These are phyloP conservation scores for Tetracladium marchalianum DNA, from an alignment of 495 filamentous ascomycete species.

Conservation along the genomic window DNA sequence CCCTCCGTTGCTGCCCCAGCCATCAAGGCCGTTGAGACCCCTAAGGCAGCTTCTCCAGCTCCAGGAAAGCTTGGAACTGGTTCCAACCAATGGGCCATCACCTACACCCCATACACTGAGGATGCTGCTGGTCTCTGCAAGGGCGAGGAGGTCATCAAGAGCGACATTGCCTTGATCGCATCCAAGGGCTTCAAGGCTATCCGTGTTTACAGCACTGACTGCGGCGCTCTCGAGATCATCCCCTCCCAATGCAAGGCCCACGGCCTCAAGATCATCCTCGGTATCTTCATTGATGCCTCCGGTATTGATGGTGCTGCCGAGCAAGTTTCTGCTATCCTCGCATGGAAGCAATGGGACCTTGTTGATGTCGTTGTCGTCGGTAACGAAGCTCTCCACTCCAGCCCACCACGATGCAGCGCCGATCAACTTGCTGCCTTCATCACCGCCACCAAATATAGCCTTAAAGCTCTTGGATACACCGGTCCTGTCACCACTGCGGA, in stretches of 20 bases:
- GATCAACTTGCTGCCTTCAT: constrained; percentile 61
- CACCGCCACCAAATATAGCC: constrained; percentile 35
- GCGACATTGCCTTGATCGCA: constrained; percentile 61
- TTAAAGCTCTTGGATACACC: constrained; percentile 53
- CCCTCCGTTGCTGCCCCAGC: constrained; percentile 5
- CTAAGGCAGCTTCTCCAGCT: constrained; percentile 9
- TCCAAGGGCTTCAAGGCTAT: constrained; percentile 66
- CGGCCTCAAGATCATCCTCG: constrained; percentile 70
- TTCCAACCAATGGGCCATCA: constrained; percentile 67
- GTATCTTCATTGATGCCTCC: constrained; percentile 65
- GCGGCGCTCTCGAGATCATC: constrained; percentile 65
- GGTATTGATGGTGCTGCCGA: constrained; percentile 45
- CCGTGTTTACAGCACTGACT: constrained; percentile 91
- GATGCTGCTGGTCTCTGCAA: constrained; percentile 52
- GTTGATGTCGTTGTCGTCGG: constrained; percentile 76
- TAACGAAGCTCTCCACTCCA: constrained; percentile 73
- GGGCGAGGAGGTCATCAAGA: constrained; percentile 42
- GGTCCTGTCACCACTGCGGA: constrained; percentile 80
- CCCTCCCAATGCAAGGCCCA: constrained; percentile 49
- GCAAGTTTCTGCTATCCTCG: constrained; percentile 62
- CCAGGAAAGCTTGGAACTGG: constrained; percentile 9
- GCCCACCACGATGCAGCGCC: constrained; percentile 24
- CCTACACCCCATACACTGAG: constrained; percentile 75
- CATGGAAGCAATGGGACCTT: constrained; percentile 65
- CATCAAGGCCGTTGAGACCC: constrained; percentile 4